These are phyloP conservation scores for Cyclocybe aegerita DNA, from an alignment of 768 basidiomycete genomes.

Conservation along the genomic window DNA sequence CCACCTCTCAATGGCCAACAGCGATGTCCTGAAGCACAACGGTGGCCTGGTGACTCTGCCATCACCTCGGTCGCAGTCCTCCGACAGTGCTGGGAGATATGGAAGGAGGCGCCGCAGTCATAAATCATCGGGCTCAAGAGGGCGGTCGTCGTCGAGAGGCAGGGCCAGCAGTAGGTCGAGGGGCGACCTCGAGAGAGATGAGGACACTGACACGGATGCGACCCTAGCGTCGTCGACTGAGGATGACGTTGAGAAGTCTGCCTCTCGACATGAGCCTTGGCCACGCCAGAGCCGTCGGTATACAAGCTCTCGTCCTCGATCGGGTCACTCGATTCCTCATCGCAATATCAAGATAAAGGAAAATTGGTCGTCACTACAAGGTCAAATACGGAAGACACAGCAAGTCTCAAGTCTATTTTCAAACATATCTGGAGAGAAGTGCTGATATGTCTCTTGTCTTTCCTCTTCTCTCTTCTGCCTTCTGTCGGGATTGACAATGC, in stretches of 20 bases:
- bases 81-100: conserved; percentile 50
- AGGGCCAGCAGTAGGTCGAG: conserved; percentile 18
- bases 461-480: conserved; percentile 2
- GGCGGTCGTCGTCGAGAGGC: conserved; percentile 23
- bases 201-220: conserved; percentile 18
- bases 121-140: conserved; percentile 15
- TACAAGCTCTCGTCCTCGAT: conserved; percentile 14
- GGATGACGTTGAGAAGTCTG: conserved; percentile 17
- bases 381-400: conserved; percentile 10
- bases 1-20: conserved; percentile 23
- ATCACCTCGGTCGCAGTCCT: conserved; percentile 69
- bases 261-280: conserved; percentile 12
- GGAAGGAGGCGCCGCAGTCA: conserved; percentile 43
- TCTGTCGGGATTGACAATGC: background rate
- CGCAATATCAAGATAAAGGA: conserved; percentile 4
- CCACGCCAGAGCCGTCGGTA: conserved; percentile 28
- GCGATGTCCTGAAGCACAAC: conserved; percentile 33
- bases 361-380: background rate
- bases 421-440: conserved; percentile 8
- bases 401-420: conserved; percentile 16
- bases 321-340: conserved; percentile 2
- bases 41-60: conserved; percentile 72
- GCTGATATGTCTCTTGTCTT: conserved; percentile 17
- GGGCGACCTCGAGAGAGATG: conserved; percentile 8
- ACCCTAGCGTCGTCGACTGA: conserved; percentile 16